Conservation (phyloP, 1,139 yeast genomes). For the Hyphopichia wangnamkhiaoensis region DNA sequence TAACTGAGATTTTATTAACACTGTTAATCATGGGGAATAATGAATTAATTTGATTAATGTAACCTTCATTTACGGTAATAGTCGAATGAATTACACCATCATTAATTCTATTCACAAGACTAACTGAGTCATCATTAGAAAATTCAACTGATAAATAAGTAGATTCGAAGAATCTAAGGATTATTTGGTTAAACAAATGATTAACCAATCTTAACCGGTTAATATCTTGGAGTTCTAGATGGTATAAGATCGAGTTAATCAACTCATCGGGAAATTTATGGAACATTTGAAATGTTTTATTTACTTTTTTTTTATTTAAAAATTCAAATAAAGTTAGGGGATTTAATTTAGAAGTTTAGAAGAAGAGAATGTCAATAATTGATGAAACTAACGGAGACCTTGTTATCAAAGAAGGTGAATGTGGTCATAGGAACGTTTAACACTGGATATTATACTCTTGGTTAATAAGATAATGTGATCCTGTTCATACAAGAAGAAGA, state of each 20-base stretch:
- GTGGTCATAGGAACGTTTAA: slow-evolving; percentile 3
- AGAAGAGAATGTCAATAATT: slow-evolving; percentile 3
- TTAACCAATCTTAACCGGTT: background rate
- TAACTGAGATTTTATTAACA: no score
- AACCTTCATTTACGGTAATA: no score
- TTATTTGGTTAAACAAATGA: background rate
- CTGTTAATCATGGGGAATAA: background rate
- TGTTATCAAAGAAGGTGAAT: slow-evolving; percentile 4
- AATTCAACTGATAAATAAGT: background rate
- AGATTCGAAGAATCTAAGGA: background rate
- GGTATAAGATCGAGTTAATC: background rate
- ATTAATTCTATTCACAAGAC: no score
- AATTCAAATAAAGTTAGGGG: background rate
- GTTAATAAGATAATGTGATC: no score
- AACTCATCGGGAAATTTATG: slow-evolving; percentile 4
- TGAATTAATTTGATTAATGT: no score
- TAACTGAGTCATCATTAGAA: background rate
- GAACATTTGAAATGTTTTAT: background rate
- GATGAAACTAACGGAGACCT: slow-evolving; percentile 6
- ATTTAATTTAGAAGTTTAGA: background rate
- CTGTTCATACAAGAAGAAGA: no score
- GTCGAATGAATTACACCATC: no score
- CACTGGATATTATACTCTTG: background rate
- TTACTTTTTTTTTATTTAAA: background rate
- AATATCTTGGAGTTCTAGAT: background rate